Evolutionary conservation across 768 basidiomycete genomes (phyloP), one percentile per base, ranked within the genome.

Genomic region (Plicaturopsis crispa): DNA sequence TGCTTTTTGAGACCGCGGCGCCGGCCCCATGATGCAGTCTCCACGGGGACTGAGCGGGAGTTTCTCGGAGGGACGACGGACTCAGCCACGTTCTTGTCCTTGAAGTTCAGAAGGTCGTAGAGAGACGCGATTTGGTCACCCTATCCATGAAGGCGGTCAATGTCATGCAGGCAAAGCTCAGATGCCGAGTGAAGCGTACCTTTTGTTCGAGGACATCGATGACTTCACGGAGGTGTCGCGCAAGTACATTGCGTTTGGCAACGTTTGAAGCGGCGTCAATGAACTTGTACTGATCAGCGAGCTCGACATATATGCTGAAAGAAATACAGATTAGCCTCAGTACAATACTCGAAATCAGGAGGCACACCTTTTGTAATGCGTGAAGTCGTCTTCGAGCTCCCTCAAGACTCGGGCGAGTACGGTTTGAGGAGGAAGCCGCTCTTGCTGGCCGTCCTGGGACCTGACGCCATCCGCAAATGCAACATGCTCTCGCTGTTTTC

Each of bases 301-400:
- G 70, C 52, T 91, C 87, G 38, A 80, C 62, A 49, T 97, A 99
- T 34, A 96, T 80, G 48, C 94, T 98, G 51, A 18, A 33, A 20
- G 16, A 7, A 24, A 46, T 34, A 31, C 5, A n/a, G 32, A 37
- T 28, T 13, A 23, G 31, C 40, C 39, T 16, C 17, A 33, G 21
- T 17, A 18, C 31, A 30, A 6, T 33, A 40, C 43, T 17, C 32
- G 42, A 17, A 36, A 33, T 14, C 37, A 42, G 24, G 39, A 19
- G 16, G 26, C 24, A 32, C 39, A 97, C 96, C 84, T 80, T 62
- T 90, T 96, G 58, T 93, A 94, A 61, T 91, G 89, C 24, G 76
- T 77, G 52, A 97, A 98, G 54, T 99, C 94, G 44, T 91, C 91
- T 55, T 98, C 94, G 6, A 99, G 67, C 59, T 94, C 90, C 43